Conservation (phyloP, 2,329 filamentous ascomycete species). For the Colletotrichum sp. region DNA sequence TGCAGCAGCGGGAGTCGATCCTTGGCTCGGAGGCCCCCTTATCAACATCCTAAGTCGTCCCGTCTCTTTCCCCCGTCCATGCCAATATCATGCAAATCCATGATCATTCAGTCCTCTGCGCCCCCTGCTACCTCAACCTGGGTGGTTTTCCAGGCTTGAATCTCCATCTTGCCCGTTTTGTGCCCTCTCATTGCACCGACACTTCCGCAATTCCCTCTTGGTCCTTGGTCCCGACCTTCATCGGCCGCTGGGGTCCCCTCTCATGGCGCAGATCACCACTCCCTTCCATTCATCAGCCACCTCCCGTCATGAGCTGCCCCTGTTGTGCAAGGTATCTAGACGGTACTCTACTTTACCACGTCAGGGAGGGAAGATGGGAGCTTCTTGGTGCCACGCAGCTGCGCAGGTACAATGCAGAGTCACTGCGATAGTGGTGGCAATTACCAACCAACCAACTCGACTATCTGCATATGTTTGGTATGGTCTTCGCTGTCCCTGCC, state of each 20-base stretch:
- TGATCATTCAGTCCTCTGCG: neutral
- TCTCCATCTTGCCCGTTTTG: neutral
- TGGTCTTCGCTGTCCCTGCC: neutral
- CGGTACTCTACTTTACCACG: neutral
- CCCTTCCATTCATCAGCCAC: slow-evolving; percentile 1
- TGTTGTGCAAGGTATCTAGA: neutral
- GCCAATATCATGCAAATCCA: neutral
- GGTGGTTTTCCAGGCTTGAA: neutral
- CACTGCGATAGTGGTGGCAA: neutral
- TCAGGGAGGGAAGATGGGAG: neutral
- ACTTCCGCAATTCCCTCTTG: neutral
- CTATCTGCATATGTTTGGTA: neutral
- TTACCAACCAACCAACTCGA: neutral
- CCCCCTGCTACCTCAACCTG: neutral
- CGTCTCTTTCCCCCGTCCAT: neutral
- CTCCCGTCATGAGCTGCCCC: neutral
- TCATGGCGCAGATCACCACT: slow-evolving; percentile 3
- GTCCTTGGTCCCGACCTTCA: neutral
- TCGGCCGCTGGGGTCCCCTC: neutral
- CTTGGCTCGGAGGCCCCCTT: slow-evolving; percentile 2
- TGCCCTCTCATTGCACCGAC: neutral
- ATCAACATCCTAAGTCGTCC: neutral
- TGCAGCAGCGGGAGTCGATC: slow-evolving; percentile 14
- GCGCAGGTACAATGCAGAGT: neutral
- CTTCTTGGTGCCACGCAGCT: neutral